A percentile compares a stretch with the other conserved stretches of the same genome.
phyloP scores from a whole-genome alignment of 2,329 filamentous ascomycete genomes.

The Aspergillus sp. region DNA sequence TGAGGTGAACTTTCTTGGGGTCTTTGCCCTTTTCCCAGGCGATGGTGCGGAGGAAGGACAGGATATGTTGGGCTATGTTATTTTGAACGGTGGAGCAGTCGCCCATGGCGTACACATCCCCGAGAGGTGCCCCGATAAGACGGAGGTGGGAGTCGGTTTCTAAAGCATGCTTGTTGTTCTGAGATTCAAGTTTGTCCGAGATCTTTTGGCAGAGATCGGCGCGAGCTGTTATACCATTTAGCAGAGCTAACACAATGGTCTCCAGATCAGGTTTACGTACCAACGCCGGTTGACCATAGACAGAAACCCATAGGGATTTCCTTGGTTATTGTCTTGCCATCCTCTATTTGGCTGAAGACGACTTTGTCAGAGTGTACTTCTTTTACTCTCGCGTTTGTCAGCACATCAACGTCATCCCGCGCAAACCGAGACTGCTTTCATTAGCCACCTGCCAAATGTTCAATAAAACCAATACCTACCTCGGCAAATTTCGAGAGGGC shows the following conservation, averaged over 20 bases:
- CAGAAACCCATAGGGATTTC: slow-evolving; percentile 96
- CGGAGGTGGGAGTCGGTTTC: slow-evolving; percentile 94
- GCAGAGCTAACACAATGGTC: slow-evolving; percentile 7
- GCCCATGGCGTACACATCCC: slow-evolving; percentile 94
- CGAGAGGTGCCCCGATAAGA: slow-evolving; percentile 81
- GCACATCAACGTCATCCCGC: slow-evolving; percentile 85
- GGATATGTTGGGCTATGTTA: slow-evolving; percentile 87
- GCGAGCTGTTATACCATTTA: slow-evolving; percentile 54
- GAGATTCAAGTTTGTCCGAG: slow-evolving; percentile 71
- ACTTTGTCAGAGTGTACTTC: slow-evolving; percentile 84
- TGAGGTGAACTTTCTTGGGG: slow-evolving; percentile 81
- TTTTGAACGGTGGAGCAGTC: slow-evolving; percentile 98
- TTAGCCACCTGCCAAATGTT: slow-evolving; percentile 2
- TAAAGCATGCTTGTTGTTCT: slow-evolving; percentile 86
- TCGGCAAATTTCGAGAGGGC: slow-evolving; percentile 90
- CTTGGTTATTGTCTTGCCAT: slow-evolving; percentile 77
- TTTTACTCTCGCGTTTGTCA: slow-evolving; percentile 90
- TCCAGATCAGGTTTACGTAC: slow-evolving; percentile 29
- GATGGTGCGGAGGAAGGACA: slow-evolving; percentile 82
- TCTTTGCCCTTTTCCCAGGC: slow-evolving; percentile 92
- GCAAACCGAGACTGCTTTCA: slow-evolving; percentile 67
- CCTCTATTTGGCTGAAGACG: slow-evolving; percentile 79
- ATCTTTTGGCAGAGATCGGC: slow-evolving; percentile 76
- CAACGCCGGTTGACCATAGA: slow-evolving; percentile 93
- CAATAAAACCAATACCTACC: slow-evolving; percentile 28